Conservation (phyloP, 495 filamentous ascomycete genomes). For the Clohesyomyces aquaticus region DNA sequence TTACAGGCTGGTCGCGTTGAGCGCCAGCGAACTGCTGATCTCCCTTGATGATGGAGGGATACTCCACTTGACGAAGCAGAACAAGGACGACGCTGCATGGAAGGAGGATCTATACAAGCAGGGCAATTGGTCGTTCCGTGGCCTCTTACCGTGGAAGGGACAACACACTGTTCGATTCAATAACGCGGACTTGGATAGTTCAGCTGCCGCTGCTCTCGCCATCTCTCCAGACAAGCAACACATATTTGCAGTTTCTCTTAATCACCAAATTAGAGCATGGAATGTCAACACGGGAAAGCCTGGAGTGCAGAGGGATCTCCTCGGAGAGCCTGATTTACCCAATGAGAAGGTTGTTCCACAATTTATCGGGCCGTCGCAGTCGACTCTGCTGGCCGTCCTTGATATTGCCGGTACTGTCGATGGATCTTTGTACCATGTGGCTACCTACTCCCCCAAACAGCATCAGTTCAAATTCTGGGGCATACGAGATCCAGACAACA, state of each 20-base stretch:
- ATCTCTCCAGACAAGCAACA: slow-evolving; percentile 67
- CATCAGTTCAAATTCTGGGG: slow-evolving; percentile 96
- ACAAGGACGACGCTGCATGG: slow-evolving; percentile 71
- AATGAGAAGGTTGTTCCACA: slow-evolving; percentile 64
- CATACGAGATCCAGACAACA: slow-evolving; percentile 64
- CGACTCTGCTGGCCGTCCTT: slow-evolving; percentile 72
- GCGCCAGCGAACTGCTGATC: slow-evolving; percentile 71
- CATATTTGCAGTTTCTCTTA: slow-evolving; percentile 81
- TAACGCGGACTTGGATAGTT: slow-evolving; percentile 67
- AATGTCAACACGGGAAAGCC: slow-evolving; percentile 74
- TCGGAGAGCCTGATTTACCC: slow-evolving; percentile 57
- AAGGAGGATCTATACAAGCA: slow-evolving; percentile 78
- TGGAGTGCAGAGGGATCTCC: slow-evolving; percentile 71
- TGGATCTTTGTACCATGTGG: slow-evolving; percentile 69
- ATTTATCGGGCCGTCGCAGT: slow-evolving; percentile 75
- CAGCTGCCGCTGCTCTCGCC: slow-evolving; percentile 64
- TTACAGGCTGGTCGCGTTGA: slow-evolving; percentile 77
- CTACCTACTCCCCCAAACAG: slow-evolving; percentile 85
- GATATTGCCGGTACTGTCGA: slow-evolving; percentile 57
- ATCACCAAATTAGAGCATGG: slow-evolving; percentile 87
- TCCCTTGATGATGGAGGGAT: slow-evolving; percentile 83
- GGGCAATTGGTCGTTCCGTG: slow-evolving; percentile 76
- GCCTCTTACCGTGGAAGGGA: slow-evolving; percentile 71
- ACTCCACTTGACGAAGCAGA: slow-evolving; percentile 68
- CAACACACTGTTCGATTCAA: slow-evolving; percentile 67